Evolutionary conservation across 2,329 filamentous ascomycete species (phyloP).

Genomic region (Diaporthe vaccinii): DNA sequence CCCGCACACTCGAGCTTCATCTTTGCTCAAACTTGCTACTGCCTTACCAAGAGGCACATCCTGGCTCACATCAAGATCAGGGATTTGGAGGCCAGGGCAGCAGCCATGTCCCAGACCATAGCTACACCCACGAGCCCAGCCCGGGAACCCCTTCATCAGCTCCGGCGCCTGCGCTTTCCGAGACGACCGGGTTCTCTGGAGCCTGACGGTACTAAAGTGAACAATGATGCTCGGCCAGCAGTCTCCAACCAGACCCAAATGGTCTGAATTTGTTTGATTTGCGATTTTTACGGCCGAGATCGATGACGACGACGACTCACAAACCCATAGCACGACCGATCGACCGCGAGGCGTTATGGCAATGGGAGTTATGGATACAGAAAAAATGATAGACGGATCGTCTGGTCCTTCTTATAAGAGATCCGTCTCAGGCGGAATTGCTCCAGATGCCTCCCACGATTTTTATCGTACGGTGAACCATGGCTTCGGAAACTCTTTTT

Average conservation of each 20-base stretch:
- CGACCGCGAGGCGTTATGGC: constrained; percentile 4
- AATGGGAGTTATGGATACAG: neutral
- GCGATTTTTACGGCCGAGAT: neutral
- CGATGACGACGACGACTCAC: neutral
- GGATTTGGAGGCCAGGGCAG: neutral
- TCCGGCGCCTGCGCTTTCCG: neutral
- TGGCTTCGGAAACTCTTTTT: neutral
- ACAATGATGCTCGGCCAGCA: neutral
- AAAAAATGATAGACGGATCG: neutral
- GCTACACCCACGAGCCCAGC: constrained; percentile 1
- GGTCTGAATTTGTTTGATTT: neutral
- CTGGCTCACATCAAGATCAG: constrained; percentile 17
- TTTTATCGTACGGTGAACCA: neutral
- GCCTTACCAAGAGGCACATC: constrained; percentile 40
- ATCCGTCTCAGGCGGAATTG: neutral
- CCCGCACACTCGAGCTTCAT: constrained; percentile 60
- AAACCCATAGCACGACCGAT: neutral
- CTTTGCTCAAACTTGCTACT: constrained; percentile 60
- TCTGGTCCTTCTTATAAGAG: neutral
- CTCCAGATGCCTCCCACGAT: neutral
- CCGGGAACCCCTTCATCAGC: neutral
- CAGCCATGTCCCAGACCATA: neutral
- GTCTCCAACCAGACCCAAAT: neutral
- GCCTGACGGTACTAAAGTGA: neutral
- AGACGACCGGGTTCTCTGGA: neutral